phyloP scores from a whole-genome alignment of 495 filamentous ascomycete genomes.

The Penicillium canescens region DNA sequence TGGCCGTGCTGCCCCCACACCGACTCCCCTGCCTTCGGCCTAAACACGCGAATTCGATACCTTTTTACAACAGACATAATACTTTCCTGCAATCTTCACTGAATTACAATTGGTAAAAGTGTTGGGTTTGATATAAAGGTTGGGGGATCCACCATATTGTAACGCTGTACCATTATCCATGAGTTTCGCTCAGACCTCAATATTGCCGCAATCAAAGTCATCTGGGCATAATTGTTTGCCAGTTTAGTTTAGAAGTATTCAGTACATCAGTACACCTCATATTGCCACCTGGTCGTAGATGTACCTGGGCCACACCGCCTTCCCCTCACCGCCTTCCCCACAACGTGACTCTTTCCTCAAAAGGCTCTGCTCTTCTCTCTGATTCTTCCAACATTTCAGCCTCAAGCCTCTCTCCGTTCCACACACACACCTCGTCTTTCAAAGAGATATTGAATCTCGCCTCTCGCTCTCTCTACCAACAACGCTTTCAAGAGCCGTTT shows the following conservation, averaged over 20 bases:
- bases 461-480: conserved; percentile 31
- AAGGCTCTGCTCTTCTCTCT: conserved; percentile 41
- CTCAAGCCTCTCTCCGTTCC: conserved; percentile 11
- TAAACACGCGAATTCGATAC: conserved; percentile 18
- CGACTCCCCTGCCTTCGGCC: conserved; percentile 44
- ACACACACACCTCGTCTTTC: conserved; percentile 21
- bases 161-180: conserved; percentile 18
- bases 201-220: background rate
- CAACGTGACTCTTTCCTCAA: conserved; percentile 37
- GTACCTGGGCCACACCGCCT: conserved; percentile 33
- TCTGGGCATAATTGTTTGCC: background rate
- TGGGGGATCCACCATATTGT: background rate
- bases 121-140: background rate
- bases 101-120: background rate
- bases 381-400: conserved; percentile 26
- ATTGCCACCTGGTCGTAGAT: no score
- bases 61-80: conserved; percentile 12
- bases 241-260: background rate
- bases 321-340: conserved; percentile 19
- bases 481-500: conserved; percentile 47
- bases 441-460: conserved; percentile 43
- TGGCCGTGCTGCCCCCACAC: conserved; percentile 43
- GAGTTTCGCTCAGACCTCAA: conserved; percentile 7
- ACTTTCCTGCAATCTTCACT: background rate
- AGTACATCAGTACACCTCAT: no score